Percentiles rank a stretch among this genome's conserved stretches.
Evolutionary conservation across 2,329 filamentous ascomycete species (phyloP).

Genomic region (Cephalotrichum gorgonifer): DNA sequence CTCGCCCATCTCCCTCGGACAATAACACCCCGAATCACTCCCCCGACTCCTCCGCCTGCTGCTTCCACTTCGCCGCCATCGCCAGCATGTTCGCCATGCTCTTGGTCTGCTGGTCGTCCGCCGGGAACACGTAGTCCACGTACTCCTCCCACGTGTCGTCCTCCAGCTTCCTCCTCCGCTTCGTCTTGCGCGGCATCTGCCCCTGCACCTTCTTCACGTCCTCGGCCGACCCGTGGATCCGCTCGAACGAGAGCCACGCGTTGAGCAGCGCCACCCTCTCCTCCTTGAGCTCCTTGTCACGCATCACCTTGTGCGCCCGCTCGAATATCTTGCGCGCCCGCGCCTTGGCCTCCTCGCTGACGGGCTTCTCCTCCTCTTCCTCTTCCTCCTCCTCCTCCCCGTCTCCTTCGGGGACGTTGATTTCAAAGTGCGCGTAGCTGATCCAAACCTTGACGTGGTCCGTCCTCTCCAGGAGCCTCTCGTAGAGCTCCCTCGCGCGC

Average conservation of each 20-base stretch:
- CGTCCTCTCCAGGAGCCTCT: constrained; percentile 87
- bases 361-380: constrained; percentile 53
- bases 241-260: constrained; percentile 88
- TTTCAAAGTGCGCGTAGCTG: constrained; percentile 96
- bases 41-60: constrained; percentile 27
- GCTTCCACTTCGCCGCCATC: constrained; percentile 83
- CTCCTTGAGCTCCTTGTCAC: constrained; percentile 82
- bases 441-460: constrained; percentile 99
- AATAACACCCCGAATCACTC: neutral
- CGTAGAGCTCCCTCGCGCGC: constrained; percentile 70
- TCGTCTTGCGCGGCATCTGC: constrained; percentile 88
- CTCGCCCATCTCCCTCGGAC: neutral
- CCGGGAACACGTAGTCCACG: constrained; percentile 93
- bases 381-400: constrained; percentile 47
- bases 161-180: constrained; percentile 84
- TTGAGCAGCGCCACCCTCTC: constrained; percentile 88
- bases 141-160: constrained; percentile 96
- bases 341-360: constrained; percentile 74
- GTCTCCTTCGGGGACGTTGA: constrained; percentile 75
- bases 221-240: constrained; percentile 63
- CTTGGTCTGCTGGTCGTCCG: constrained; percentile 78
- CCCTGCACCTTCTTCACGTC: constrained; percentile 77
- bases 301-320: constrained; percentile 77
- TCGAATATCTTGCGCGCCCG: constrained; percentile 77
- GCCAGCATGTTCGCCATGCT: constrained; percentile 77